Base-by-base conservation (phyloP, 306 rosid genomes). In the Parietaria judaica region DNA sequence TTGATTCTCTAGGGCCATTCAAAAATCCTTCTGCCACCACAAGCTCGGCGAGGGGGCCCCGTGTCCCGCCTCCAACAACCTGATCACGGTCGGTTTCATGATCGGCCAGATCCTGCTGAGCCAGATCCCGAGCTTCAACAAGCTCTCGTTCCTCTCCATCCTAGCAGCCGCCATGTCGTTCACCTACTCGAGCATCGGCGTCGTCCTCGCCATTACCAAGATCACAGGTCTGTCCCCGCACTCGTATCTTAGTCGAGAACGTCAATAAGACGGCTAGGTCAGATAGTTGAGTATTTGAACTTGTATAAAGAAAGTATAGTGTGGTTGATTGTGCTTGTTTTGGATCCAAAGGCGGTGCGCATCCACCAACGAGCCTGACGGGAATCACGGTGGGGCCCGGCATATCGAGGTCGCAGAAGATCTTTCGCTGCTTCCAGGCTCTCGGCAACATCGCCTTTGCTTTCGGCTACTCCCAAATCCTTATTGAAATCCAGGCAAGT, bases 391-490 rank as follows among this genome's bases (percentile, higher is more conserved):
- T 82, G 11, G 89, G 84, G 14, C 45, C 36, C 14, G 15, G 35
- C 74, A 83, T 84, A 45, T 66, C 84, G 47, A 38, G 75, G 62
- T 60, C 74, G 12, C 53, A 87, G 11, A 84, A 84, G 54, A 56
- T 75, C 63, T 81, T 86, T 89, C 66, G 77, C 51, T 69, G 76
- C 74, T 81, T 86, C 66, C 81, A 80, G 74, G 91, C 95, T 56
- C 78, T 87, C 52, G 95, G 95, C 37, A 74, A 84, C 78, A 82
- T 87, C 34, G 95, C 95, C 60, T 87, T 87, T 66, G 95, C 95
- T 54, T 84, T 80, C 69, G 71, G 85, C 7, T 84, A 78, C 80
- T 84, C 95, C 23, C 52, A 66, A 46, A 73, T 87, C 68, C 86
- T 87, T 10, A 74, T 87, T 41, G 95, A 87, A 72, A 84, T 87